Base-by-base conservation (phyloP, 176 grass and related monocot species). In the Eleusine indica region DNA sequence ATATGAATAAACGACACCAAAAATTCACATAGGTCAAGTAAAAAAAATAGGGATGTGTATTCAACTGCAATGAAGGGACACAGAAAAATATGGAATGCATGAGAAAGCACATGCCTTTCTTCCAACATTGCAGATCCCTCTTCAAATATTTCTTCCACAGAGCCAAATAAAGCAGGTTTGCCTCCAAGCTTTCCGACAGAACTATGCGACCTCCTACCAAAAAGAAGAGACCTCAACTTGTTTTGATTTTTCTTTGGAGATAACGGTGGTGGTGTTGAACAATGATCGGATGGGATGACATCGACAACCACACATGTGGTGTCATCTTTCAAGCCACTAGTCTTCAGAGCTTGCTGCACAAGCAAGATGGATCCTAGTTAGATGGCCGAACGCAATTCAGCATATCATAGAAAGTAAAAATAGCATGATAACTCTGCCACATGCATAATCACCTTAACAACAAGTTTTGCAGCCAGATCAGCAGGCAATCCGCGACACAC, bases 281-380 rank as follows among this genome's bases (percentile, higher is more conserved):
- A 76, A 71, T 89, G 87, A 70, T 91, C 91, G 67, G 91, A 88
- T 75, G 93, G 89, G 77, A 91, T 91, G 76, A 98, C 89, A 82
- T 98, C 96, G 83, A 95, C 96, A 78, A 98, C 96, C 48, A 98
- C 84, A 58, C 96, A 98, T 64, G 96, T 98, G 9, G 96, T 98
- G 74, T 98, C 96, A 80, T 98, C 96, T 90, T 95, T 98, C 87
- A 98, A 74, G 46, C 96, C 96, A 73, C 91, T 95, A 83, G 87
- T 95, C 84, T 92, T 93, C 74, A 98, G 85, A 66, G 96, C 96
- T 95, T 98, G 89, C 93, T 98, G 77, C 16, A 86, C 42, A 62
- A 84, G 37, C 17, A 78, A 87, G 62, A 88, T 81, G 56, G 73
- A 81, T 47, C 46, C 68, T 22, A 17, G 29, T 79, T 58, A 56